A percentile compares a stretch with the other conserved stretches of the same genome.
Conservation (phyloP, 192 early-diverging fungal species). For the Podila minutissima region DNA sequence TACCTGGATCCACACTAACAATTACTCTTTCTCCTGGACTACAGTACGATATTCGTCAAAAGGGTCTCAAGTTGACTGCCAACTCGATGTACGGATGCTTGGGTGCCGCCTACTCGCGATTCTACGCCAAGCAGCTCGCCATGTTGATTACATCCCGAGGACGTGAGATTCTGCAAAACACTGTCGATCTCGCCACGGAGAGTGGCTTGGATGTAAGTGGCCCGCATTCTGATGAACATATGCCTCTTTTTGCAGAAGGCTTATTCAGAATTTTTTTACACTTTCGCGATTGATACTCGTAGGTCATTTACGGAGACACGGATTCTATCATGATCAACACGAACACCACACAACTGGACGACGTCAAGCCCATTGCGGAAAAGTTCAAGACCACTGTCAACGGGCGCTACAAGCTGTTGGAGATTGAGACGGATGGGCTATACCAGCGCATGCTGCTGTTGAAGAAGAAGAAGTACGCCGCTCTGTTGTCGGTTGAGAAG, state of each 20-base stretch:
- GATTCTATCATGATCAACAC: slow-evolving; percentile 99
- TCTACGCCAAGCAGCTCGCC: slow-evolving; percentile 97
- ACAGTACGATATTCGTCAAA: slow-evolving; percentile 92
- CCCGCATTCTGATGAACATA: neutral
- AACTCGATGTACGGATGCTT: slow-evolving; percentile 99
- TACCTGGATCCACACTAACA: neutral
- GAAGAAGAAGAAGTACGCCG: slow-evolving; percentile 99
- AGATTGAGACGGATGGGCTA: slow-evolving; percentile 97
- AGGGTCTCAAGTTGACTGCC: slow-evolving; percentile 95
- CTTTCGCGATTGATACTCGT: neutral
- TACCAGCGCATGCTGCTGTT: slow-evolving; percentile 91
- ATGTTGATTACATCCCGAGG: slow-evolving; percentile 97
- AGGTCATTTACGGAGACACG: slow-evolving; percentile 99
- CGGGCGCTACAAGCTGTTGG: slow-evolving; percentile 90
- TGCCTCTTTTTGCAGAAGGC: neutral
- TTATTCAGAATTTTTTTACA: neutral
- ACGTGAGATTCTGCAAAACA: slow-evolving; percentile 95
- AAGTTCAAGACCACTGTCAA: slow-evolving; percentile 89
- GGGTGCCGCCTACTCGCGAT: slow-evolving; percentile 91
- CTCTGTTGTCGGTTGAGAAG: slow-evolving; percentile 71
- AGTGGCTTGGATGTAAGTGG: slow-evolving; percentile 76
- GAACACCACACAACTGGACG: slow-evolving; percentile 70
- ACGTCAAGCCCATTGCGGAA: slow-evolving; percentile 84
- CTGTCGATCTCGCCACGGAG: slow-evolving; percentile 83
- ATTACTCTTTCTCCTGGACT: neutral